Percentiles rank a stretch among this genome's conserved stretches.
Conservation (phyloP, 2,329 filamentous ascomycete genomes). For the Neobulgaria alba region DNA sequence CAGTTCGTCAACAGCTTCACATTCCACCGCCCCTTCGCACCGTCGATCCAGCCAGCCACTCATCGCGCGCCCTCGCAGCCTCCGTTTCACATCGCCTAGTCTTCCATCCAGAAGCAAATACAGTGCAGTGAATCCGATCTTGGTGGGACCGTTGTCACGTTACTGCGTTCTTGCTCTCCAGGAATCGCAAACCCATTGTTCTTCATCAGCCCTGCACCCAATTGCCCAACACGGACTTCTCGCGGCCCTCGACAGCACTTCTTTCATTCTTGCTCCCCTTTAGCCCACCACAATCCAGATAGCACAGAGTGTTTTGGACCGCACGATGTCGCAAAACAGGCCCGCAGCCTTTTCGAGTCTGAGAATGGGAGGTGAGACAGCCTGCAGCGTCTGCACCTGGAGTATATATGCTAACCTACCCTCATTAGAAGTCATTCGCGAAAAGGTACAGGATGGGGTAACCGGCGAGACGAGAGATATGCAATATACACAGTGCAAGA, state of each 20-base stretch:
- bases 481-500: constrained; percentile 99
- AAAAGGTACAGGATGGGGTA: constrained; percentile 97
- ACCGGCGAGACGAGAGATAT: constrained; percentile 95
- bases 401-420: constrained; percentile 20
- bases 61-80: constrained; percentile 10
- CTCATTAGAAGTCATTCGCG: constrained; percentile 79
- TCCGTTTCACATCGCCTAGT: constrained; percentile 13
- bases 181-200: constrained; percentile 16
- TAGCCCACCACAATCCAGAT: constrained; percentile 35
- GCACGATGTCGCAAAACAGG: constrained; percentile 78
- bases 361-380: constrained; percentile 85
- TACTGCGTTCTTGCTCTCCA: constrained; percentile 15
- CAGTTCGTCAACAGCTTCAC: constrained; percentile 9
- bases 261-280: constrained; percentile 37
- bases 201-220: constrained; percentile 19
- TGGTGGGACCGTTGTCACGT: constrained; percentile 22
- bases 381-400: constrained; percentile 1
- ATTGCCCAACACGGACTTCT: constrained; percentile 48
- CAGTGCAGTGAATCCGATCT: constrained; percentile 13
- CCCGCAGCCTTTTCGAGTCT: constrained; percentile 80
- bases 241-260: constrained; percentile 32
- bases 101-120: constrained; percentile 17
- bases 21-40: not conserved
- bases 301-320: constrained; percentile 26
- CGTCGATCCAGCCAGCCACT: constrained; percentile 1